Evolutionary conservation across 1,139 yeast genomes (phyloP).

Genomic region (Pichia kudriavzevii): DNA sequence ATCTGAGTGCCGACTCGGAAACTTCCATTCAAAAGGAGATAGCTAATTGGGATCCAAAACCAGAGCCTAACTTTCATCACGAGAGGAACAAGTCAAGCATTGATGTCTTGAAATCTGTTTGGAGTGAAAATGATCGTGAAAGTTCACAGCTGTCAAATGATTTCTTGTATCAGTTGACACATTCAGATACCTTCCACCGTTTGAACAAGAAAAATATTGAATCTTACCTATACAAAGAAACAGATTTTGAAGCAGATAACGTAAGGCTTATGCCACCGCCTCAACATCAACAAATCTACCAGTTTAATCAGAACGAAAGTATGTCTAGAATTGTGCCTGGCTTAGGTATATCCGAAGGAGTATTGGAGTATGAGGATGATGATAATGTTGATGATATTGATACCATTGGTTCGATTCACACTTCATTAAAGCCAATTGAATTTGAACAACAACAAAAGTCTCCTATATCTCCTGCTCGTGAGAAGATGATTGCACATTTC

Average conservation of each 20-base stretch:
- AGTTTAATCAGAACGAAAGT: slow-evolving; percentile 13
- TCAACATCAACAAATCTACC: slow-evolving; percentile 19
- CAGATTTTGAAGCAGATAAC: no score
- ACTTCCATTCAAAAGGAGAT: not conserved
- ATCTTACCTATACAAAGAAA: slow-evolving; percentile 21
- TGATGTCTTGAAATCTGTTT: slow-evolving; percentile 27
- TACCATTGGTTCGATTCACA: not conserved
- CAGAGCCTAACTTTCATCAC: no score
- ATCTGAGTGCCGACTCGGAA: not conserved
- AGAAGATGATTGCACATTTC: slow-evolving; percentile 16
- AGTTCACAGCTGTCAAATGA: no score
- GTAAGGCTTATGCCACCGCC: slow-evolving; percentile 8
- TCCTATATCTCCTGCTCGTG: slow-evolving; percentile 15
- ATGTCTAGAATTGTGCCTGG: slow-evolving; percentile 20
- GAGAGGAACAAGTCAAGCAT: no score
- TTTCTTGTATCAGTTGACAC: no score
- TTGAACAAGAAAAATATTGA: slow-evolving; percentile 23
- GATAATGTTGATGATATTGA: not conserved
- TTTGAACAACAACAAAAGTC: slow-evolving; percentile 4
- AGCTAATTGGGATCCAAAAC: no score
- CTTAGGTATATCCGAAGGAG: slow-evolving; percentile 15
- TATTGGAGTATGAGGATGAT: not conserved
- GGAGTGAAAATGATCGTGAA: slow-evolving; percentile 23
- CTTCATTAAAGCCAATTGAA: no score
- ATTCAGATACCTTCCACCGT: slow-evolving; percentile 14